Conservation (phyloP, 805 yeast genomes). For the Candida sithepensis region DNA sequence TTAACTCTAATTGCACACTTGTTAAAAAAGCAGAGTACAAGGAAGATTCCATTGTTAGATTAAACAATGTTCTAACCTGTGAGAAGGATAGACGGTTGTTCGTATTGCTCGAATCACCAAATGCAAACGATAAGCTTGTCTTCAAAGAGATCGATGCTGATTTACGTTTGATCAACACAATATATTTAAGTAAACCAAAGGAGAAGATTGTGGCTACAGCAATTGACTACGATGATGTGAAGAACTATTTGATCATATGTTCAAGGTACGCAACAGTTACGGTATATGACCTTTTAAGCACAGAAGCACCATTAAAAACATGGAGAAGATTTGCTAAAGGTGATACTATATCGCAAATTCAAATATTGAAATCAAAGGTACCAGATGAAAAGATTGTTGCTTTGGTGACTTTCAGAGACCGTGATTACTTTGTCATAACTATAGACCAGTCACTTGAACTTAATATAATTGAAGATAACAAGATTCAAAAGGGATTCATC, state of each 20-base stretch:
- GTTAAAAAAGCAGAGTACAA: constrained; percentile 20
- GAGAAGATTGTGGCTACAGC: constrained; percentile 55
- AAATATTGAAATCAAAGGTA: constrained; percentile 30
- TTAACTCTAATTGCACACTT: constrained; percentile 35
- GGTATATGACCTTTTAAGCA: constrained; percentile 39
- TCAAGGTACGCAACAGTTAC: constrained; percentile 69
- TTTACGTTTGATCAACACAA: constrained; percentile 21
- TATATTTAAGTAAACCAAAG: constrained; percentile 23
- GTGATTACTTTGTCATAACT: constrained; percentile 47
- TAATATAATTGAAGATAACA: constrained; percentile 41
- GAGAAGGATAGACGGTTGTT: constrained; percentile 28
- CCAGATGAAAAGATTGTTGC: constrained; percentile 19
- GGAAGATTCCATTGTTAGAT: constrained; percentile 35
- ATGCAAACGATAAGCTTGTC: constrained; percentile 52
- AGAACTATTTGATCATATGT: constrained; percentile 53
- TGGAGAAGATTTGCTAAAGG: constrained; percentile 57
- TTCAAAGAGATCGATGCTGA: constrained; percentile 34
- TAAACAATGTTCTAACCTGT: constrained; percentile 45
- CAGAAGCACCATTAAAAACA: constrained; percentile 21
- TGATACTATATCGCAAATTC: constrained; percentile 62
- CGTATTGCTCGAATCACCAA: constrained; percentile 62
- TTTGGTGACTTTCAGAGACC: constrained; percentile 62
- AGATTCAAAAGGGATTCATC: constrained; percentile 68
- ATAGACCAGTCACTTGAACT: constrained; percentile 14
- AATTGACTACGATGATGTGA: constrained; percentile 38